A percentile compares a stretch with the other conserved stretches of the same genome.
Evolutionary conservation across 345 rosid genomes (phyloP).

Genomic region (Brassica cretica): DNA sequence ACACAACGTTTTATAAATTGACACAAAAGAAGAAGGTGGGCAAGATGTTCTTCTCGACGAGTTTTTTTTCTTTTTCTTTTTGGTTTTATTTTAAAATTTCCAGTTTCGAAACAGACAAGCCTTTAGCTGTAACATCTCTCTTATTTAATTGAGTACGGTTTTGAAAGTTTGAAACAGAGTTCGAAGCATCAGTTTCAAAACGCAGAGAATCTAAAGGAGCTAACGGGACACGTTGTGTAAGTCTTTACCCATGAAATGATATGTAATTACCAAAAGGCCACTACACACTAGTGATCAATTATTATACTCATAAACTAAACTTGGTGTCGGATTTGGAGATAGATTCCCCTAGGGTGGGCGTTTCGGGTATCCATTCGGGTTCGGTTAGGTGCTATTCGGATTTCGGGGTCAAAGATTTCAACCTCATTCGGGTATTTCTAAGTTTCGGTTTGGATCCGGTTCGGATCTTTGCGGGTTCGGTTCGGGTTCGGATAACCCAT

Average conservation of each 20-base stretch:
- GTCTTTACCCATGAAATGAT: background rate
- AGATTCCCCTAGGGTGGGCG: too few relatives aligned
- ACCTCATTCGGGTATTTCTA: too few relatives aligned
- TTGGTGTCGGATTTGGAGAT: background rate
- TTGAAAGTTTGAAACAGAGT: background rate
- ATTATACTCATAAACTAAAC: too few relatives aligned
- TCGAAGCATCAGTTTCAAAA: background rate
- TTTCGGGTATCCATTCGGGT: too few relatives aligned
- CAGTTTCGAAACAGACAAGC: background rate
- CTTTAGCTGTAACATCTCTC: background rate
- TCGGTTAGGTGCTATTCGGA: too few relatives aligned
- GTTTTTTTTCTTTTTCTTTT: background rate
- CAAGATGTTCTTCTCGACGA: slow-evolving; percentile 29
- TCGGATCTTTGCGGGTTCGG: too few relatives aligned
- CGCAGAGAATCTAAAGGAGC: background rate
- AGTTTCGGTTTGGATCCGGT: too few relatives aligned
- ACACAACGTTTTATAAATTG: background rate
- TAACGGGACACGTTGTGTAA: background rate
- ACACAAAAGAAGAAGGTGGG: slow-evolving; percentile 30
- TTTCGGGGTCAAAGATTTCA: too few relatives aligned
- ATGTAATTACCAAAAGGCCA: background rate
- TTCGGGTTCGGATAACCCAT: too few relatives aligned
- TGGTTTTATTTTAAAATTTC: background rate
- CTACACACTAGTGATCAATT: background rate
- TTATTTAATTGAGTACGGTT: background rate